Base-by-base conservation (phyloP, 163 green algal species). In the Scenedesmus sp. region DNA sequence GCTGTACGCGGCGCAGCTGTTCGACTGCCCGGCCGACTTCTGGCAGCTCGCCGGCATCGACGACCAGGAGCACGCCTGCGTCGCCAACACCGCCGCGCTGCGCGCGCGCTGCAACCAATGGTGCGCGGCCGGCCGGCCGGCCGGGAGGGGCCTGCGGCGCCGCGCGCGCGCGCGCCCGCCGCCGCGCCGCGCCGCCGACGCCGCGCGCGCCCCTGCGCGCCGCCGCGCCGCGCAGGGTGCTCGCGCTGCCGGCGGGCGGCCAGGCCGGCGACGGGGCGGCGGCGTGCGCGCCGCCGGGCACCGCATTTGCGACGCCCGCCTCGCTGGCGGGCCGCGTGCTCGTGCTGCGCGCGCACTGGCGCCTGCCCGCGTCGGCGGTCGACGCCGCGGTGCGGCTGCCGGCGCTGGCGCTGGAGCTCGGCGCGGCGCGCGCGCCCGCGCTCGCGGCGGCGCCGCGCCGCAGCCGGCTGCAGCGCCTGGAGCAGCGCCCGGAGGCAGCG, bases 301-400 rank as follows among this genome's bases (percentile, higher is more conserved):
- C 69, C 45, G 69, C 54, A n/a, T 77, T 77, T 67, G 69, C n/a
- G 22, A 33, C 18, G 17, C 15, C 22, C n/a, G 54, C 33, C 3
- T 3, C 44, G n/a, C 26, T 77, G 9, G 22, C 47, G 1, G 14
- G 28, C 3, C 36, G 69, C 13, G 51, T 77, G 57, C 14, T 77
- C 4, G 54, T 77, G 36, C 39, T 77, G 69, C 69, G 66, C 22
- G 54, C 69, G n/a, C 69, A 77, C 39, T 77, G 69, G 69, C 69
- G 34, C 33, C 18, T 67, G 24, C 24, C 14, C 24, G 29, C 50
- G 29, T 20, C 51, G 14, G 14, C 45, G 48, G n/a, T 26, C 26
- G 34, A n/a, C 62, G 53, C 50, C 24, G 67, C 51, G 26, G 31
- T 75, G 17, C 31, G 24, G 17, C 31, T 75, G 48, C 66, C 66